Evolutionary conservation across 2,329 filamentous ascomycete species (phyloP).

Genomic region (Didymella exigua): DNA sequence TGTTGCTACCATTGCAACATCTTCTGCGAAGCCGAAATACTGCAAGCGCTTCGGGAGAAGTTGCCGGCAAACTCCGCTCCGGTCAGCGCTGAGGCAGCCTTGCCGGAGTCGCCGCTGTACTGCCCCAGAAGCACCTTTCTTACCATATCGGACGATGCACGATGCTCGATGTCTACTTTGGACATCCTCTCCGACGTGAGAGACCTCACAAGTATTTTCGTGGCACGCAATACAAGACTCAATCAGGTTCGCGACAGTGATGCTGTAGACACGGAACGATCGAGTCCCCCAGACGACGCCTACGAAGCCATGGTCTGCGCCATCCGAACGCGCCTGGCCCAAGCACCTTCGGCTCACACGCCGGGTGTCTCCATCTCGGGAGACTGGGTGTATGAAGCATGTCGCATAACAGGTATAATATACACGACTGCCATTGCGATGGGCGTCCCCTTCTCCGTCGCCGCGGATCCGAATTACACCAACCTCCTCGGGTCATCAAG

Average conservation of each 20-base stretch:
- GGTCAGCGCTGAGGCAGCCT: constrained; percentile 1
- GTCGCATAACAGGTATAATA: constrained; percentile 43
- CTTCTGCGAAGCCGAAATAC: constrained; percentile 32
- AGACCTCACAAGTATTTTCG: constrained; percentile 39
- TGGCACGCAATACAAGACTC: constrained; percentile 16
- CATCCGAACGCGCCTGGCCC: constrained; percentile 25
- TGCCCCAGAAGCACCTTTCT: constrained; percentile 30
- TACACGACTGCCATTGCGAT: constrained; percentile 39
- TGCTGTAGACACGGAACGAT: neutral
- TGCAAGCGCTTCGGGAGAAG: constrained; percentile 25
- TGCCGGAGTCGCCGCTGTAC: constrained; percentile 46
- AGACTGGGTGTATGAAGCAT: constrained; percentile 45
- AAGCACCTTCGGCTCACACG: constrained; percentile 32
- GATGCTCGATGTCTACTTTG: constrained; percentile 31
- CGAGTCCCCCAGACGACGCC: constrained; percentile 3
- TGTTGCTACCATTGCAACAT: constrained; percentile 35
- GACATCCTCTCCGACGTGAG: constrained; percentile 40
- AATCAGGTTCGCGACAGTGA: constrained; percentile 8
- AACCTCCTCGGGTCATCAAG: neutral
- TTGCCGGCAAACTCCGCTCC: constrained; percentile 8
- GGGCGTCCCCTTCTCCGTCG: constrained; percentile 35
- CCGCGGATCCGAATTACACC: constrained; percentile 24
- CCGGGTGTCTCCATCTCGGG: constrained; percentile 26
- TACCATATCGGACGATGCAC: constrained; percentile 25
- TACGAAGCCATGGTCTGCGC: constrained; percentile 22